Percentiles rank a stretch among this genome's conserved stretches.
Conservation (phyloP, 805 yeast species). For the Hagleromyces aurorensis region DNA sequence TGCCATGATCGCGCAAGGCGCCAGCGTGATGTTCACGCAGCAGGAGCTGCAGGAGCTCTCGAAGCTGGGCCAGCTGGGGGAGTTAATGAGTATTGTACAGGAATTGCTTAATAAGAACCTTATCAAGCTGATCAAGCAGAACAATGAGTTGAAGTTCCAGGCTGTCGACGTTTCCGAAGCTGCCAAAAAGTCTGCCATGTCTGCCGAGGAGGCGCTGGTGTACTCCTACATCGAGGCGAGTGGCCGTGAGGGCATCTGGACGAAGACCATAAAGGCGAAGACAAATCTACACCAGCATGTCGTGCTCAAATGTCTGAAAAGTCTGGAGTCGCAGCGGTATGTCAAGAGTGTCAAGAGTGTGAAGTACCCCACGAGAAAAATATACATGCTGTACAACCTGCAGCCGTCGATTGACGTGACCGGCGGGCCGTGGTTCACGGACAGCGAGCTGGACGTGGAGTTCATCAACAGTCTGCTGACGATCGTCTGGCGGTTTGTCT, state of each 20-base stretch:
- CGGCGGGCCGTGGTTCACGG: constrained; percentile 99
- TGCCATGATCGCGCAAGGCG: constrained; percentile 47
- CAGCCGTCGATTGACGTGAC: constrained; percentile 95
- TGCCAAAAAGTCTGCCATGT: constrained; percentile 65
- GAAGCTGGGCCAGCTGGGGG: constrained; percentile 35
- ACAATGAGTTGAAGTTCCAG: constrained; percentile 63
- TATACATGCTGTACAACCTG: constrained; percentile 87
- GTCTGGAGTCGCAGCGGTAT: constrained; percentile 69
- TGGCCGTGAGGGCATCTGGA: constrained; percentile 95
- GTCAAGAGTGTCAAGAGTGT: constrained; percentile 89
- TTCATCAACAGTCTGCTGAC: constrained; percentile 78
- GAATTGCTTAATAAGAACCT: constrained; percentile 49
- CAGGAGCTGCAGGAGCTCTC: constrained; percentile 52
- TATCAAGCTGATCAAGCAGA: constrained; percentile 60
- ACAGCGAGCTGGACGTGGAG: constrained; percentile 87
- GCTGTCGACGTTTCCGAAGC: constrained; percentile 73
- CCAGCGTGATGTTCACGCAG: constrained; percentile 53
- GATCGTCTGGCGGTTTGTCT: constrained; percentile 82
- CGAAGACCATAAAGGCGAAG: constrained; percentile 79
- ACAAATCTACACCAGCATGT: constrained; percentile 88
- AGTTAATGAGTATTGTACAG: constrained; percentile 43
- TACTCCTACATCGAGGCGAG: constrained; percentile 88
- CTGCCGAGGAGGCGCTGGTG: constrained; percentile 81
- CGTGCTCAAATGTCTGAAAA: constrained; percentile 74
- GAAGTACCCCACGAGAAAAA: constrained; percentile 87